Evolutionary conservation across 2,329 filamentous ascomycete genomes (phyloP), one percentile per base, ranked within the genome.

Genomic region (Calonectria henricotiae): DNA sequence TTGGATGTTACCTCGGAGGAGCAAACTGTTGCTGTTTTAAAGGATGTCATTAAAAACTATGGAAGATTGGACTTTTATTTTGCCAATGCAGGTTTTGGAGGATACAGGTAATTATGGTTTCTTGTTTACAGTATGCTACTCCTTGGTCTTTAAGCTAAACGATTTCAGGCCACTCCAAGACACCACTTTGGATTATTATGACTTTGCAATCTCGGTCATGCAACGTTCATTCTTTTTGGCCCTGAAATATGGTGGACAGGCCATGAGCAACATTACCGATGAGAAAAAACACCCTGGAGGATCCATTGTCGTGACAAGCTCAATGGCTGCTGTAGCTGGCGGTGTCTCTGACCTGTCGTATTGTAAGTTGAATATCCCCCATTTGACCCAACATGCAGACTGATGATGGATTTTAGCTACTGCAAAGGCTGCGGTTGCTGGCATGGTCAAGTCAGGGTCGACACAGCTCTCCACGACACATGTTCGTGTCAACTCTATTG

Each of bases 1-100:
- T 13, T 71, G 2, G 69, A 71, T 49, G 67, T 68, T 4, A 65
- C 62, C 11, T 68, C 67, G 2, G 67, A 68, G 32, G 67, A 68
- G 5, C 67, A 68, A 41, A 68, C 67, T 15, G 17, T 68, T 27
- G n/a, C 17, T 17, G 62, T 65, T 23, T 35, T 68, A 13, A 68
- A 68, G 25, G 25, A 60, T 2, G 25, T 49, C 20, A 55, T 71
- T 2, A 39, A 4, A 1, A 35, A 17, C 27, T 43, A 74, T 62
- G 73, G 74, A 7, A 70, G 62, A 2, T 20, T 76, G 0, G 75
- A 77, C 67, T 77, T 76, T 32, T 75, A 62, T 49, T 75, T 76
- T 51, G 73, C 74, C 6, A 75, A 77, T 47, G 73, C 74, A 0
- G 74, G 75, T 0, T 64, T 72, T 35, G 73, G 60, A 3, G 32